Evolutionary conservation across 192 early-diverging fungal species (phyloP), one percentile per base, ranked within the genome.

Genomic region (Rhizoclosmatium sp.): DNA sequence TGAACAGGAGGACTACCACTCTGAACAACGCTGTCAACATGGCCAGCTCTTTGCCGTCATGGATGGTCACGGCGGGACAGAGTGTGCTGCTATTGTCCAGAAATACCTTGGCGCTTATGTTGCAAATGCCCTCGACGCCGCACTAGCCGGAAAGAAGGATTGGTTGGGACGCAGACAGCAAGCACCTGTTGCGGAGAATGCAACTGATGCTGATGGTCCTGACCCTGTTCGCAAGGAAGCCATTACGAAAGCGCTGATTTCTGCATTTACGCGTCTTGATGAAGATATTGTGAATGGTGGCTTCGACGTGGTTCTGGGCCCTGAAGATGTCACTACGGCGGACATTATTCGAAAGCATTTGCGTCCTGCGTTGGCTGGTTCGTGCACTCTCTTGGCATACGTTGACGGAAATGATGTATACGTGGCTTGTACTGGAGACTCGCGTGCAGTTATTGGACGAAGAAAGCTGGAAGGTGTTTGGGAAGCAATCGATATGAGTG

Each of bases 51-150:
- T 88, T 23, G 84, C 83, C 5, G 70, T 89, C 42, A 87, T 81
- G 70, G 88, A 89, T 73, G 88, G 88, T 9, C 88, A 89, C 60
- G 80, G 80, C 40, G 88, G 88, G 62, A 72, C 78, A 19, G 83
- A 88, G 61, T 88, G 86, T 65, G 83, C 80, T n/a, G 40, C 67
- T 40, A 51, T 83, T 7, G 69, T 89, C 19, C 80, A 78, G 42
- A 59, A 82, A 60, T 79, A 85, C 61, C 81, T 89, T 5, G 73
- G 58, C 41, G 41, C 67, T 4, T 89, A 89, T 70, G 78, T 89
- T 10, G 81, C 79, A 46, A 66, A 81, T 58, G 81, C 78, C 2
- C 72, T 66, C 67, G 69, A 62, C 68, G 66, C 54, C 39, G 71
- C 80, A 21, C 21, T 69, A 9, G 58, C 44, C 1, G 12, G 78